A percentile compares a stretch with the other conserved stretches of the same genome.
phyloP scores from a whole-genome alignment of 768 basidiomycete genomes.

The Galerina sulciceps region DNA sequence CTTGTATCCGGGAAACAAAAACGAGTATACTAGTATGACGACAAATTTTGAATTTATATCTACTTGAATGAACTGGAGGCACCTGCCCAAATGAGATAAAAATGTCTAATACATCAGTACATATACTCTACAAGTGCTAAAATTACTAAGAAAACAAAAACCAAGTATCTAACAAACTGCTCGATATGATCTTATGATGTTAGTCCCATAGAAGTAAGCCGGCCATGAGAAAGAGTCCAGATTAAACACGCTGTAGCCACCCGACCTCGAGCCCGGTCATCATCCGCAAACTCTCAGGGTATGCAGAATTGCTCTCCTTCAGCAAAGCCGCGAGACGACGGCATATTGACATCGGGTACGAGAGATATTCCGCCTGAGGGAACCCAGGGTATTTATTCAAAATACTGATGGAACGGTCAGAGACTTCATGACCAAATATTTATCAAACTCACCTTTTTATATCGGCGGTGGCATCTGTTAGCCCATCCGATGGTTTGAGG shows the following conservation, averaged over 20 bases:
- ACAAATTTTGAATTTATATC: no score
- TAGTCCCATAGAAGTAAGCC: no score
- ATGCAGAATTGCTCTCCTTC: slow-evolving; percentile 76
- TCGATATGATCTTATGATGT: no score
- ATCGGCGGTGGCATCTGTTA: slow-evolving; percentile 43
- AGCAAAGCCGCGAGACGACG: slow-evolving; percentile 70
- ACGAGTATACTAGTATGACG: no score
- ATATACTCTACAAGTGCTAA: no score
- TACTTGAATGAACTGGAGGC: no score
- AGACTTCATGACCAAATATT: neutral
- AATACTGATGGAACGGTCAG: slow-evolving; percentile 40
- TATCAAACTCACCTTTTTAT: slow-evolving; percentile 50
- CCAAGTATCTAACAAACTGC: no score
- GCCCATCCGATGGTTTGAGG: slow-evolving; percentile 54
- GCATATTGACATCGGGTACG: slow-evolving; percentile 82
- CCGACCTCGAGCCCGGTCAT: slow-evolving; percentile 87
- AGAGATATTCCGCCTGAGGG: slow-evolving; percentile 86
- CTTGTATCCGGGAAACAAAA: no score
- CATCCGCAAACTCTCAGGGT: slow-evolving; percentile 73
- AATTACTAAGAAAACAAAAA: no score
- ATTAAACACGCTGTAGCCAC: slow-evolving; percentile 61
- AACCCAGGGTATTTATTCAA: slow-evolving; percentile 79
- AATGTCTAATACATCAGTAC: no score
- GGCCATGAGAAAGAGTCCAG: neutral
- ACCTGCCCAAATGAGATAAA: no score